phyloP scores from a whole-genome alignment of 352 stramenopile genomes.

The Hyaloperonospora brassicae region DNA sequence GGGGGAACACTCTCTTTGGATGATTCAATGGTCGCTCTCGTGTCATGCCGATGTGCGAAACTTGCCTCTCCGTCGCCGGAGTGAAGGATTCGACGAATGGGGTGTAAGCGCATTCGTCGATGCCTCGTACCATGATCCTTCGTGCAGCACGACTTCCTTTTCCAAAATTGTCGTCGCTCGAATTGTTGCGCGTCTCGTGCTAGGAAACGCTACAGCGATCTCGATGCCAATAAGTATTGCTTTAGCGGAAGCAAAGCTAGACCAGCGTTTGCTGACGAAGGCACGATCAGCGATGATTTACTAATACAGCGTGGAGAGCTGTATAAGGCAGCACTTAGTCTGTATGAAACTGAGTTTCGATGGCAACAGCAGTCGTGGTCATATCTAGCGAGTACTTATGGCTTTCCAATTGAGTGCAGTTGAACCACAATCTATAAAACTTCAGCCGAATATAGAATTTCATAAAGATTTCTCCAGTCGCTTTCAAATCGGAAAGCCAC shows the following conservation, averaged over 20 bases:
- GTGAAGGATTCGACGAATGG: slow-evolving; percentile 2
- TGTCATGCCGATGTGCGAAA: slow-evolving; percentile 1
- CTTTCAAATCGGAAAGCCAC: no score
- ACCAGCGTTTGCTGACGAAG: slow-evolving; percentile 11
- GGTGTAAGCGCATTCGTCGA: slow-evolving; percentile 5
- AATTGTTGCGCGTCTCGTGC: slow-evolving; percentile 7
- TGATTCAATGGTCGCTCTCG: slow-evolving; percentile 7
- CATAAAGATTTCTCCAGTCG: no score
- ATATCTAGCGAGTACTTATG: no score
- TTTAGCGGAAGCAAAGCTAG: slow-evolving; percentile 7
- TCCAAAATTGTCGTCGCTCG: slow-evolving; percentile 13
- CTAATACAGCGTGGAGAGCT: slow-evolving; percentile 17
- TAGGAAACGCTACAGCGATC: slow-evolving; percentile 1
- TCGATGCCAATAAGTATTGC: slow-evolving; percentile 14
- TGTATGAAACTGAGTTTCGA: slow-evolving; percentile 1
- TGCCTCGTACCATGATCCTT: slow-evolving; percentile 1
- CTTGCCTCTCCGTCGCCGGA: slow-evolving; percentile 1
- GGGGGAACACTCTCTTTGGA: not conserved
- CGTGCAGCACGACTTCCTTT: slow-evolving; percentile 6
- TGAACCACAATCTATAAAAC: no score
- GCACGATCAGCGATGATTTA: slow-evolving; percentile 8
- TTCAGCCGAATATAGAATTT: no score
- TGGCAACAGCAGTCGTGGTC: not conserved
- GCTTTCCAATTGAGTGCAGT: no score
- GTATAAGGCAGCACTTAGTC: slow-evolving; percentile 13